phyloP scores from a whole-genome alignment of 2,329 filamentous ascomycete species.

The Calonectria hongkongensis region DNA sequence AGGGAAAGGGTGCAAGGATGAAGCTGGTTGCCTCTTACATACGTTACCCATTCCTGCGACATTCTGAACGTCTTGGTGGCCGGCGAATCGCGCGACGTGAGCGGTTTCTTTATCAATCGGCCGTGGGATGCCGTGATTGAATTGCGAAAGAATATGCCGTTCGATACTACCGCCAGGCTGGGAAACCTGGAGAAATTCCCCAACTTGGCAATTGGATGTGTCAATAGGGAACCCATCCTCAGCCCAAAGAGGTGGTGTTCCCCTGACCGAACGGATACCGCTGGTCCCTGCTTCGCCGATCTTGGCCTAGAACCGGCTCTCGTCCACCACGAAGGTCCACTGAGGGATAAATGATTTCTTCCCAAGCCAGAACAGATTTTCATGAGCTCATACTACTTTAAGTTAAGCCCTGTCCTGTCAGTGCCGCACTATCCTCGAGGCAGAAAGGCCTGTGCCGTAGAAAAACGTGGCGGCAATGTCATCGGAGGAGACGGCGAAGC shows the following conservation, averaged over 20 bases:
- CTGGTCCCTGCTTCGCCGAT: not conserved
- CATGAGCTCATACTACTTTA: conserved; percentile 8
- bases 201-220: conserved; percentile 10
- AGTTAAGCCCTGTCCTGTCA: conserved; percentile 15
- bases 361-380: not conserved
- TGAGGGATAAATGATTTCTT: conserved; percentile 19
- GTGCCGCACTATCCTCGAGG: not conserved
- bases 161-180: not conserved
- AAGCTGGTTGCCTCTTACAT: not conserved
- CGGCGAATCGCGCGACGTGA: not conserved
- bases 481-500: not conserved
- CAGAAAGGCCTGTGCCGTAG: conserved; percentile 17
- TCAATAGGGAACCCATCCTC: not conserved
- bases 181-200: conserved; percentile 6
- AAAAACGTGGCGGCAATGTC: conserved; percentile 17
- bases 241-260: conserved; percentile 11
- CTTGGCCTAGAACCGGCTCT: not conserved
- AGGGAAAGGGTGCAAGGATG: conserved; percentile 8
- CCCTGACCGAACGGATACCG: conserved; percentile 11
- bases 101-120: not conserved
- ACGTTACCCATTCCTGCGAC: not conserved
- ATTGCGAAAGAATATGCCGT: conserved; percentile 8
- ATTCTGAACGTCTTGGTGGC: not conserved
- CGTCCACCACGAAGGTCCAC: not conserved
- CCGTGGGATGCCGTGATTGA: not conserved